phyloP scores from a whole-genome alignment of 2,329 filamentous ascomycete species.

The Claviceps sp. region DNA sequence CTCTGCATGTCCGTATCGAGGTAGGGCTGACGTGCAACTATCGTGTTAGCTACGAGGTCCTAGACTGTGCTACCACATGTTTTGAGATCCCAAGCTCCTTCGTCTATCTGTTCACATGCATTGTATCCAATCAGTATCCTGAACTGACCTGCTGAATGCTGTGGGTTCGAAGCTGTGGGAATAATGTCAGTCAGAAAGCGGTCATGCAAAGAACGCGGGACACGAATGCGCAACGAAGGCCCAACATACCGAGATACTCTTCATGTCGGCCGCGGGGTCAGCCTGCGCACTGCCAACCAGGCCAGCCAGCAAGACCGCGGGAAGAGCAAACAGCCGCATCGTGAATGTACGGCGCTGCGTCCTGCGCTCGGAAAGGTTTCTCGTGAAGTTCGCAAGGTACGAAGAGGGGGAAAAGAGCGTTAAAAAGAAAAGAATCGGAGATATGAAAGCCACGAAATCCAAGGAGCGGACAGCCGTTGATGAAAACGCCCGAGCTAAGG shows the following conservation, averaged over 20 bases:
- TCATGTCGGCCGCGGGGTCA: slow-evolving; percentile 33
- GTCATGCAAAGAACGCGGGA: not conserved
- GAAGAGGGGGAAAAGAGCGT: not conserved
- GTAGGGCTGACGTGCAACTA: slow-evolving; percentile 55
- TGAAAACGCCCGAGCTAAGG: slow-evolving; percentile 4
- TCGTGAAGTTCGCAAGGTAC: not conserved
- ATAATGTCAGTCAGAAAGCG: not conserved
- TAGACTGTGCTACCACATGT: not conserved
- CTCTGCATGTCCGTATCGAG: slow-evolving; percentile 96
- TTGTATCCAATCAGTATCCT: not conserved
- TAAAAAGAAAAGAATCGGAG: not conserved
- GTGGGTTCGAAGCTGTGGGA: slow-evolving; percentile 65
- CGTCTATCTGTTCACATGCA: not conserved
- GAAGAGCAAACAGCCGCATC: slow-evolving; percentile 35
- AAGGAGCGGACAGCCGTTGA: slow-evolving; percentile 2
- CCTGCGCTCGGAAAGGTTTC: not conserved
- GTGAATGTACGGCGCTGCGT: slow-evolving; percentile 10
- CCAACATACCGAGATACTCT: slow-evolving; percentile 35
- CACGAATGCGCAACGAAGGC: too few species aligned
- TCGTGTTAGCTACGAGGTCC: not conserved
- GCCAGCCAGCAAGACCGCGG: slow-evolving; percentile 35
- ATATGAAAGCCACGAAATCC: not conserved
- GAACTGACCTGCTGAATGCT: slow-evolving; percentile 61
- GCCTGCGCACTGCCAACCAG: slow-evolving; percentile 37
- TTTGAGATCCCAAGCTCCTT: not conserved